Percentiles rank a stretch among this genome's conserved stretches.
phyloP scores from a whole-genome alignment of 306 rosid genomes.

The Adenanthera pavonina region DNA sequence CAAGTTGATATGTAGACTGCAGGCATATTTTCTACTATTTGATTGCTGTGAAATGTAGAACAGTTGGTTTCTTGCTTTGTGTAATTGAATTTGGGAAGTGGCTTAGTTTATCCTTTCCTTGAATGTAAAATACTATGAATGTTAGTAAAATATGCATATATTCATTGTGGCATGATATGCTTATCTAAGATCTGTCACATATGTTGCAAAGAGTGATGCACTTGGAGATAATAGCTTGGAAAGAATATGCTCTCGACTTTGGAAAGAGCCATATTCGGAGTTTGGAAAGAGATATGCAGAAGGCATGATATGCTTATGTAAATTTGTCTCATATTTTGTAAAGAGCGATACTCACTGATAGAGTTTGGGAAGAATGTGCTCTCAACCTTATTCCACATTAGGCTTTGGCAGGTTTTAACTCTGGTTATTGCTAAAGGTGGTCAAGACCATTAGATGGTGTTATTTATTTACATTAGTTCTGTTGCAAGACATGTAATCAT shows the following conservation, averaged over 20 bases:
- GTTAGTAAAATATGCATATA: slow-evolving; percentile 16
- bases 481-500: not conserved
- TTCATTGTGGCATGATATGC: not conserved
- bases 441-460: not conserved
- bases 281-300: not conserved
- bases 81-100: slow-evolving; percentile 9
- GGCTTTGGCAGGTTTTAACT: not conserved
- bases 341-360: not conserved
- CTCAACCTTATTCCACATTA: not conserved
- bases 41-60: slow-evolving; percentile 5
- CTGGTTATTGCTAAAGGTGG: slow-evolving; percentile 29
- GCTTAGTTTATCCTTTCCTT: not conserved
- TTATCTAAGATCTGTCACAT: not conserved
- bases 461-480: slow-evolving; percentile 20
- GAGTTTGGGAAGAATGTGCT: not conserved
- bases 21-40: not conserved
- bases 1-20: not conserved
- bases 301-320: not conserved
- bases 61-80: slow-evolving; percentile 6
- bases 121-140: not conserved
- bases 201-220: not conserved
- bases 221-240: not conserved
- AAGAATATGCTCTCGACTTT: not conserved
- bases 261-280: no score
- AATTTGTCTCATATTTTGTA: not conserved